phyloP scores from a whole-genome alignment of 1,139 yeast species.

The Maudiozyma humilis region DNA sequence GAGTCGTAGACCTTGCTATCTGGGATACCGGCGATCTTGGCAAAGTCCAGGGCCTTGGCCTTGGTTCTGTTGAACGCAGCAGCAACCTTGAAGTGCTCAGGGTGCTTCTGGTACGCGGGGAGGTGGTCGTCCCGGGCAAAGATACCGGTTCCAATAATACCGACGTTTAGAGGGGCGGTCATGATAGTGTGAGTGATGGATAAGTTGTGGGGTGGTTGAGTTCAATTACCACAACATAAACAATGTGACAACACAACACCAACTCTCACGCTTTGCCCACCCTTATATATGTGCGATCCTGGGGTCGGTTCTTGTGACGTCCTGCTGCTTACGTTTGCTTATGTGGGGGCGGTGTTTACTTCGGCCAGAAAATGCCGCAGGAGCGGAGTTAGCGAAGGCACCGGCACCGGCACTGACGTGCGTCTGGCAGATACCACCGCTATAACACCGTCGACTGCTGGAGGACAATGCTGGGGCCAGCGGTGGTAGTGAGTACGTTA shows the following conservation, averaged over 20 bases:
- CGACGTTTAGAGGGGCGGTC: constrained; percentile 42
- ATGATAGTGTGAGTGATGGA: not conserved
- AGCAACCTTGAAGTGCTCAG: constrained; percentile 38
- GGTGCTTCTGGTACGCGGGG: constrained; percentile 53
- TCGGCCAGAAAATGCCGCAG: not conserved
- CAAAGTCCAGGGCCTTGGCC: constrained; percentile 73
- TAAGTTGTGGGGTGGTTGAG: not conserved
- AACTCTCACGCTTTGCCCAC: too few relatives aligned
- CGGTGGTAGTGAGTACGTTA: too few relatives aligned
- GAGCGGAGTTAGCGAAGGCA: not conserved
- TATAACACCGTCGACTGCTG: not conserved
- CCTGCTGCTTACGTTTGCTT: not conserved
- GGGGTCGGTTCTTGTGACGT: not conserved
- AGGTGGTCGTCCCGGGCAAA: constrained; percentile 79
- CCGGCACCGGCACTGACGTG: not conserved
- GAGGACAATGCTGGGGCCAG: too few relatives aligned
- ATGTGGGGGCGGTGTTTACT: not conserved
- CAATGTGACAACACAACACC: too few relatives aligned
- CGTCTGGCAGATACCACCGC: not conserved
- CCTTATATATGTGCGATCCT: not conserved
- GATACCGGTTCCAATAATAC: constrained; percentile 84
- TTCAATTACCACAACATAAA: too few relatives aligned
- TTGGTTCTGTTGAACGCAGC: constrained; percentile 79
- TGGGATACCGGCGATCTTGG: constrained; percentile 50
- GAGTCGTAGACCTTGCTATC: constrained; percentile 49